Conservation (phyloP, 257 asterid species). For the Ballota nigra region DNA sequence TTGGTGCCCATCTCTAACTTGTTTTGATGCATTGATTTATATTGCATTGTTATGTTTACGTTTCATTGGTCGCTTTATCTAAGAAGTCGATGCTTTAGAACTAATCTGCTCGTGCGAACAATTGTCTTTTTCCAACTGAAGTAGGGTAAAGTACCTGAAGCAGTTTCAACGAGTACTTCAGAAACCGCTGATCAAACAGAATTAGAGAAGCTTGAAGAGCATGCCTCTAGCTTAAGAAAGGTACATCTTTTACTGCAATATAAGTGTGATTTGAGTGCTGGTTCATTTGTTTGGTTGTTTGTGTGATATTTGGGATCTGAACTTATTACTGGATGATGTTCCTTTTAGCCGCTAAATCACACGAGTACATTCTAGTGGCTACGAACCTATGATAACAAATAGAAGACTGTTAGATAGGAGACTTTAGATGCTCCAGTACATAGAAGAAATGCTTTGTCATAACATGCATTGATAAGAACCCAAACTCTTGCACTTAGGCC, state of each 20-base stretch:
- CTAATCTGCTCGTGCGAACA: background rate
- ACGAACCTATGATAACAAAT: background rate
- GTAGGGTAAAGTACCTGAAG: constrained; percentile 63
- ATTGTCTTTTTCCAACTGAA: constrained; percentile 4
- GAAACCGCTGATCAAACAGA: constrained; percentile 60
- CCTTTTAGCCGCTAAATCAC: background rate
- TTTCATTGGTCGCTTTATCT: background rate
- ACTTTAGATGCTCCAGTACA: background rate
- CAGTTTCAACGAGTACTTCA: constrained; percentile 37
- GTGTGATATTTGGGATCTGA: constrained; percentile 6
- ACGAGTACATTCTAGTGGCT: background rate
- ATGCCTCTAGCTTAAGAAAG: constrained; percentile 56
- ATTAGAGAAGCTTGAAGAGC: constrained; percentile 73
- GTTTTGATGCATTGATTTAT: background rate
- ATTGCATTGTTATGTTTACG: background rate
- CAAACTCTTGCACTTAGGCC: background rate
- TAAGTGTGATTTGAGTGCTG: background rate
- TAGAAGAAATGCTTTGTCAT: background rate
- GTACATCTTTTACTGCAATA: constrained; percentile 30
- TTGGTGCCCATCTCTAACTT: background rate
- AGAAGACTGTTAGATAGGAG: background rate
- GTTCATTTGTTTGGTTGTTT: background rate
- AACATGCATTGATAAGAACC: background rate
- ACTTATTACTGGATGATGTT: background rate
- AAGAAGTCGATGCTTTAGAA: background rate